Evolutionary conservation across 2,329 filamentous ascomycete genomes (phyloP), one percentile per base, ranked within the genome.

Genomic region (Trichoderma sp.): DNA sequence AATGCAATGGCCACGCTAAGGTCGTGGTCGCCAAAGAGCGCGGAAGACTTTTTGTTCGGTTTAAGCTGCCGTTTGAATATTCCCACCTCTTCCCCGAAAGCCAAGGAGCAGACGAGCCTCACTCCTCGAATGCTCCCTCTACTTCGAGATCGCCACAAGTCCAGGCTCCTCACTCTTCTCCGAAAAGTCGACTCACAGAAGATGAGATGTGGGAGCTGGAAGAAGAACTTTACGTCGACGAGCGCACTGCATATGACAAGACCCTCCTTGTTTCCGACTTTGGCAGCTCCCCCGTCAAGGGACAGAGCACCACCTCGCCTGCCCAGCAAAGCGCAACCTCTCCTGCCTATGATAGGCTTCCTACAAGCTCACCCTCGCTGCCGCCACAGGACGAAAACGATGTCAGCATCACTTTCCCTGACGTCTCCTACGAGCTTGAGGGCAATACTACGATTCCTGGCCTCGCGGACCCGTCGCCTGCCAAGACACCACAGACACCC

Each of bases 11-110:
- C 37, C 71, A 76, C 47, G 77, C 78, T 72, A 77, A 77, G 43
- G 77, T 79, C 71, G 70, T 74, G 53, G 70, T 79, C 40, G 71
- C 63, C 11, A 72, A 76, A 56, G 72, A 76, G 56, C 74, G 75
- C 49, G 77, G 73, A 52, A 74, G 77, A 67, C 75, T 81, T 47
- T 72, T 79, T 68, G 78, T 80, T 70, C 74, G 77, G 76, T 80
- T 80, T 79, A 81, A 81, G 79, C 55, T 81, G 64, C 77, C 79
- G 63, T 70, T 73, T 27, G 69, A 77, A 68, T 76, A 76, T 66
- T 74, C 76, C 31, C 65, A 73, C 43, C 68, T 78, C 53, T 79
- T 81, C 66, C 76, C 78, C 14, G 55, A 70, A 2, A 76, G 68
- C 64, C 76, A 78, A 62, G 76, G 74, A 3, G 71, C 72, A 21